phyloP scores from a whole-genome alignment of 805 yeast genomes.

The Candida bentonensis region DNA sequence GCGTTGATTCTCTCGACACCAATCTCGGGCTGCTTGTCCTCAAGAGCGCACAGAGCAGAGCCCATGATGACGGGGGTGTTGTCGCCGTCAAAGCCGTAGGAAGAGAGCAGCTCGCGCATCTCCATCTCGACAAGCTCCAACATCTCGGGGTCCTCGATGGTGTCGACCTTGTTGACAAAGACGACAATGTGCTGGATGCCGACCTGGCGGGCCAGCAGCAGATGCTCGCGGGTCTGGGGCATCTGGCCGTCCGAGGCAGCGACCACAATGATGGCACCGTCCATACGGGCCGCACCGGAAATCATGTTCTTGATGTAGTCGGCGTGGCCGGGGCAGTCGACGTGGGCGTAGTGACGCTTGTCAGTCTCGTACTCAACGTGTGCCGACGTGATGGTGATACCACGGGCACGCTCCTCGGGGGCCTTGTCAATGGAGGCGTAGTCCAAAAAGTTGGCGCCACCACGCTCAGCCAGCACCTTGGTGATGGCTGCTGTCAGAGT shows the following conservation, averaged over 20 bases:
- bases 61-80: conserved; percentile 97
- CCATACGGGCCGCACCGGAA: conserved; percentile 99
- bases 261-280: conserved; percentile 97
- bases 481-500: conserved; percentile 98
- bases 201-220: conserved; percentile 96
- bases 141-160: conserved; percentile 98
- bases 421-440: conserved; percentile 91
- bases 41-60: conserved; percentile 93
- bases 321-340: conserved; percentile 98
- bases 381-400: conserved; percentile 95
- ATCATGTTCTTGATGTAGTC: conserved; percentile 98
- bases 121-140: conserved; percentile 99
- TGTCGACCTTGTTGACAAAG: conserved; percentile 94
- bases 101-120: conserved; percentile 88
- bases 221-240: conserved; percentile 99
- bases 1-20: conserved; percentile 75
- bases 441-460: conserved; percentile 90
- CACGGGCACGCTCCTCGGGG: conserved; percentile 98
- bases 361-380: conserved; percentile 95
- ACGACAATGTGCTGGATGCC: conserved; percentile 97
- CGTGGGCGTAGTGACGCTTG: conserved; percentile 93
- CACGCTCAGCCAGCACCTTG: conserved; percentile 74
- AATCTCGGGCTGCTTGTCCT: conserved; percentile 76
- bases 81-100: conserved; percentile 97
- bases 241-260: conserved; percentile 99